Percentiles rank a stretch among this genome's conserved stretches.
phyloP scores from a whole-genome alignment of 2,329 filamentous ascomycete species.

The Apiospora marii region DNA sequence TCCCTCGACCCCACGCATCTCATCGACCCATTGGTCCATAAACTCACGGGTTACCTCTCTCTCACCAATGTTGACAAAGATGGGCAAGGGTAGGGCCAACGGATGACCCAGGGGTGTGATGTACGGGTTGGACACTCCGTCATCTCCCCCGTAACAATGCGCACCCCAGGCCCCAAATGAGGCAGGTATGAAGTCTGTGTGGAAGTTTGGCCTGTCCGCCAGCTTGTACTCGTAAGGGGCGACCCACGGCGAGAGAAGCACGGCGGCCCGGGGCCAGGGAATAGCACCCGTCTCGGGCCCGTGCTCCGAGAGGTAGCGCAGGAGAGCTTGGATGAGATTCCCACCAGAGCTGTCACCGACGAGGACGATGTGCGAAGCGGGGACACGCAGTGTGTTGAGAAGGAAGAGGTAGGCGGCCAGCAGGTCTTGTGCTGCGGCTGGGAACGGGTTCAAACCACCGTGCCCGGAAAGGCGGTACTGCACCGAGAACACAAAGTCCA shows the following conservation, averaged over 20 bases:
- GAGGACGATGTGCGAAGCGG: conserved; percentile 48
- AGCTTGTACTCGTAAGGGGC: conserved; percentile 32
- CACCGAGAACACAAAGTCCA: conserved; percentile 48
- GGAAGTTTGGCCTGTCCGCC: conserved; percentile 25
- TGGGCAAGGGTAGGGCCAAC: conserved; percentile 35
- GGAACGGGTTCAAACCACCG: conserved; percentile 47
- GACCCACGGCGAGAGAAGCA: conserved; percentile 42
- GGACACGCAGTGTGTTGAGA: conserved; percentile 46
- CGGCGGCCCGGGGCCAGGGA: conserved; percentile 40
- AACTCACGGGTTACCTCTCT: conserved; percentile 41
- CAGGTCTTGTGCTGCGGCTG: conserved; percentile 54
- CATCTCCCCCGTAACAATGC: conserved; percentile 38
- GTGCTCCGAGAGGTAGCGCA: conserved; percentile 53
- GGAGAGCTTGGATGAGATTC: conserved; percentile 49
- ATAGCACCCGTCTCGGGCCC: conserved; percentile 35
- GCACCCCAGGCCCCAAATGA: conserved; percentile 51
- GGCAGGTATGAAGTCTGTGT: conserved; percentile 48
- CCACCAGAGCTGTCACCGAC: conserved; percentile 56
- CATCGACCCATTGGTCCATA: conserved; percentile 60
- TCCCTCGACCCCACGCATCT: conserved; percentile 35
- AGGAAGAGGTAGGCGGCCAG: conserved; percentile 52
- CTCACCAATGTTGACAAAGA: conserved; percentile 34
- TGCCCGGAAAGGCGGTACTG: conserved; percentile 52
- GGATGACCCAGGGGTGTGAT: conserved; percentile 35
- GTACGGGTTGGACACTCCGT: conserved; percentile 25